Base-by-base conservation (phyloP, 208 protist genomes). In the Acanthamoeba sp. region DNA sequence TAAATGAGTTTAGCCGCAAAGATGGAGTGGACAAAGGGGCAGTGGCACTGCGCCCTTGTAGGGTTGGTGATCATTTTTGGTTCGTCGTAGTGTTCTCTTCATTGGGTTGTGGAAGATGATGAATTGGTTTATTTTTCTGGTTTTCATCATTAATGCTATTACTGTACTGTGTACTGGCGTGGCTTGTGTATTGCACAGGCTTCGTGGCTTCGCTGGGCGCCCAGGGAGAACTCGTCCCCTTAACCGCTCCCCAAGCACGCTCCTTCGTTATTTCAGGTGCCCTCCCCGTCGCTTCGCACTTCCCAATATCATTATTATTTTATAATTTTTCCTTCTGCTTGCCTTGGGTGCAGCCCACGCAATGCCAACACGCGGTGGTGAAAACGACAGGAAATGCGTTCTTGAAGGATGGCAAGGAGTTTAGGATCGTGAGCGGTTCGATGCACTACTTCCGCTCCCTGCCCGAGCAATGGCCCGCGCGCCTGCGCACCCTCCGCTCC, bases 381-480 rank as follows among this genome's bases (percentile, higher is more conserved):
- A 16, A 16, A 6, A 55, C 48, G 10, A 59, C 22, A 89, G 80
- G 80, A 7, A 40, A 89, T 62, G 45, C 16, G 32, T 89, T 89
- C 18, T 38, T 89, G 32, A 89, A 89, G 80, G 80, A 89, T 59
- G 80, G 80, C 20, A 38, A 89, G 48, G 29, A 24, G 50, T 89
- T 62, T 32, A 89, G 50, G 45, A 89, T 89, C 18, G 80, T 89
- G 80, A n/a, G 32, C 45, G 80, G 80, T 3, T 89, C 80, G n/a
- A 89, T 89, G 42, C 80, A 89, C 48, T 89, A 89, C 80, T 89
- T 89, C 42, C 80, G 80, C 1, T 55, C 52, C 32, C 50, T 89
- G 32, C 80, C 80, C 24, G 32, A 89, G 80, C 52, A 66, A 18
- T 89, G 80, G 80, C 32, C 80, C 38, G 80, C 45, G 18, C 80